Conservation (phyloP, 805 yeast genomes). For the Saccharomycopsis oosterbeekiorum region DNA sequence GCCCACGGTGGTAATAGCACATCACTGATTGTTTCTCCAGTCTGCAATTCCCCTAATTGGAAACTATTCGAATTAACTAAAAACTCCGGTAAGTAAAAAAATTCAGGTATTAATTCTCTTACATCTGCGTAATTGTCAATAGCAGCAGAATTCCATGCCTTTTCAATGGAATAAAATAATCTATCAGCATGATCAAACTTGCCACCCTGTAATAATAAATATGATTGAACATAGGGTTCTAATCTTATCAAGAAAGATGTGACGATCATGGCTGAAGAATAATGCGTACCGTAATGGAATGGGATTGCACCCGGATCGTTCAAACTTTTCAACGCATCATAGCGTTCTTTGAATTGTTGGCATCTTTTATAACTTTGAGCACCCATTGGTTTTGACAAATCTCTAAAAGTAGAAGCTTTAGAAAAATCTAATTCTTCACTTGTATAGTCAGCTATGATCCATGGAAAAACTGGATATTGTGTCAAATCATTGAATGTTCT, state of each 20-base stretch:
- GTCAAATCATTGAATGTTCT: slow-evolving; percentile 83
- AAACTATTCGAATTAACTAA: slow-evolving; percentile 53
- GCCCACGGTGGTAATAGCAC: slow-evolving; percentile 83
- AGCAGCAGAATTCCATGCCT: slow-evolving; percentile 77
- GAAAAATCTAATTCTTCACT: slow-evolving; percentile 59
- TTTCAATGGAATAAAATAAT: slow-evolving; percentile 60
- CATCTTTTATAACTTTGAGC: slow-evolving; percentile 62
- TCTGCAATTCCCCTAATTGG: slow-evolving; percentile 63
- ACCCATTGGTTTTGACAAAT: slow-evolving; percentile 85
- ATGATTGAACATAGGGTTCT: slow-evolving; percentile 74
- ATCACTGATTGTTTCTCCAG: slow-evolving; percentile 43
- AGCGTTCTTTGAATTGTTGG: slow-evolving; percentile 56
- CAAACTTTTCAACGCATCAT: slow-evolving; percentile 56
- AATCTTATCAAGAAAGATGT: slow-evolving; percentile 68
- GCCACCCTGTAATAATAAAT: slow-evolving; percentile 74
- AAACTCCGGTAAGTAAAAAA: slow-evolving; percentile 75
- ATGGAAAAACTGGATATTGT: slow-evolving; percentile 86
- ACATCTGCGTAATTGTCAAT: slow-evolving; percentile 79
- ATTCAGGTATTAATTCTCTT: slow-evolving; percentile 79
- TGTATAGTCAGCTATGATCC: slow-evolving; percentile 78
- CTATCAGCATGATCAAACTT: slow-evolving; percentile 85
- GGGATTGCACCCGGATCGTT: slow-evolving; percentile 56
- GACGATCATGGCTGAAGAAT: slow-evolving; percentile 90
- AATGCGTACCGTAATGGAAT: slow-evolving; percentile 89
- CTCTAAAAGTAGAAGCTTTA: slow-evolving; percentile 57